phyloP scores from a whole-genome alignment of 2,329 filamentous ascomycete genomes.

The Polytolypa hystricis region DNA sequence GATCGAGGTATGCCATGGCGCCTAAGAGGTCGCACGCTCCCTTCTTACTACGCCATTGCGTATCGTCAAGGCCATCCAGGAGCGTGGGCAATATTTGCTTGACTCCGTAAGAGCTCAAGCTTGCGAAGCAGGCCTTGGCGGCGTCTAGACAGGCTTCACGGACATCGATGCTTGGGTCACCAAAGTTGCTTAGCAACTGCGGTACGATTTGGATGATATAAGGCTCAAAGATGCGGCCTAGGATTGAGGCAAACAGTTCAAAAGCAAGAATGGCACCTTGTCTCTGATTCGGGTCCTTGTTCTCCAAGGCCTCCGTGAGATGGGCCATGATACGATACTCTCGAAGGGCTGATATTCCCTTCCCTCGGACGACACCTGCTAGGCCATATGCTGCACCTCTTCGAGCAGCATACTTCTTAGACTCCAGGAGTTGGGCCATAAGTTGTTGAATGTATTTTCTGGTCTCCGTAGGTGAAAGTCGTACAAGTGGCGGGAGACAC shows the following conservation, averaged over 20 bases:
- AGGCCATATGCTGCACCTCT: conserved; percentile 91
- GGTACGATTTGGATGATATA: conserved; percentile 95
- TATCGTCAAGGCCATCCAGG: conserved; percentile 81
- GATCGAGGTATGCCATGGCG: conserved; percentile 97
- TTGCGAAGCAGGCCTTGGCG: conserved; percentile 87
- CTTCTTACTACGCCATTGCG: conserved; percentile 97
- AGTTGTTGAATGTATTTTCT: conserved; percentile 71
- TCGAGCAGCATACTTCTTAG: conserved; percentile 85
- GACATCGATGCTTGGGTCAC: conserved; percentile 78
- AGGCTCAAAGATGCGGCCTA: conserved; percentile 85
- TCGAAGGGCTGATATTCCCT: conserved; percentile 67
- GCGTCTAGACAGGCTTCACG: conserved; percentile 87
- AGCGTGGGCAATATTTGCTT: conserved; percentile 88
- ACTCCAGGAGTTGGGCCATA: conserved; percentile 68
- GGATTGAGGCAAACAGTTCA: conserved; percentile 75
- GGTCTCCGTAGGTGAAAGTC: conserved; percentile 65
- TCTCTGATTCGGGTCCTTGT: conserved; percentile 79
- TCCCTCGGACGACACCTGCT: conserved; percentile 79
- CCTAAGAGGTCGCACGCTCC: conserved; percentile 92
- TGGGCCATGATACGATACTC: conserved; percentile 79
- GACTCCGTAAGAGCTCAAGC: conserved; percentile 88
- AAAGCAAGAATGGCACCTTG: conserved; percentile 84
- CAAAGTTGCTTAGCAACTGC: conserved; percentile 78
- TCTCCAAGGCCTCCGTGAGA: conserved; percentile 73
- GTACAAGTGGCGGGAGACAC: conserved; percentile 83